A percentile compares a stretch with the other conserved stretches of the same genome.
Evolutionary conservation across 371 early-diverging fungal genomes (phyloP).

Genomic region (Mucor sp.): DNA sequence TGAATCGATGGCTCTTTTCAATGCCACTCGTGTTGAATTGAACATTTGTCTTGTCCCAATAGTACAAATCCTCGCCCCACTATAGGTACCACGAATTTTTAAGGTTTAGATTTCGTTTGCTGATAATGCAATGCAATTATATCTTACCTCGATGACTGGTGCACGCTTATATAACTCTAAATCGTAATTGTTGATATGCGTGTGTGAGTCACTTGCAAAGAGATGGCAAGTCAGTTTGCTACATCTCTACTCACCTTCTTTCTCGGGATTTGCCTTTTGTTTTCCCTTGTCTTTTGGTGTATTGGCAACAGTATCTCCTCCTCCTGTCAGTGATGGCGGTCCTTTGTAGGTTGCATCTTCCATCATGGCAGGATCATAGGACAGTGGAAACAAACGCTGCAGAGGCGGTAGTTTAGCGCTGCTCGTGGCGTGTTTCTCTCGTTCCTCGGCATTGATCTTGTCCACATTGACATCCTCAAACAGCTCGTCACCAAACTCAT

Average conservation of each 20-base stretch:
- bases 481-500: slow-evolving; percentile 50
- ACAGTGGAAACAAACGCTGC: slow-evolving; percentile 50
- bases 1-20: slow-evolving; percentile 64
- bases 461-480: slow-evolving; percentile 62
- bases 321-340: slow-evolving; percentile 4
- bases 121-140: background rate
- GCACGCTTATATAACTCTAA: slow-evolving; percentile 54
- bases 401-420: slow-evolving; percentile 36
- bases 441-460: background rate
- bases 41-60: slow-evolving; percentile 69
- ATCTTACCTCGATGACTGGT: slow-evolving; percentile 59
- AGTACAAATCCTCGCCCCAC: slow-evolving; percentile 72
- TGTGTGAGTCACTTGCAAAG: background rate
- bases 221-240: too few relatives aligned
- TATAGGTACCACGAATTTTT: background rate
- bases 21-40: slow-evolving; percentile 68
- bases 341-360: slow-evolving; percentile 51
- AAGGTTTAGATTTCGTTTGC: background rate
- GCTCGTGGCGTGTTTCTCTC: background rate
- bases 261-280: slow-evolving; percentile 20
- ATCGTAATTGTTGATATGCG: background rate
- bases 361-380: slow-evolving; percentile 48
- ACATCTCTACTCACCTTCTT: slow-evolving; percentile 43
- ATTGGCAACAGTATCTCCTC: background rate
- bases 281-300: slow-evolving; percentile 21